Base-by-base conservation (phyloP, 495 filamentous ascomycete species). In the Xeromyces bisporus region DNA sequence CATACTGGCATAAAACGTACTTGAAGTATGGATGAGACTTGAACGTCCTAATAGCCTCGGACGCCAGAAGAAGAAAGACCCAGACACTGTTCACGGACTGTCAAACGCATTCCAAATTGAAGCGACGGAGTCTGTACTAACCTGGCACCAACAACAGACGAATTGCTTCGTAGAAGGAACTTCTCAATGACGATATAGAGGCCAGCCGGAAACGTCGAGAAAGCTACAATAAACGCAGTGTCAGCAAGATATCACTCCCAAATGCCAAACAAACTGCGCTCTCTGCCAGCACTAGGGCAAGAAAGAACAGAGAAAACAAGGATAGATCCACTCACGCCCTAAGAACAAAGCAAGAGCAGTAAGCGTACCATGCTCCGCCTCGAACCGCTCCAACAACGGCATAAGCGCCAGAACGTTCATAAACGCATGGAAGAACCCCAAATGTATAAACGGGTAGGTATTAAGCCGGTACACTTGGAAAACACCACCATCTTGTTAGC, bases 391-490 rank as follows among this genome's bases (percentile, higher is more conserved):
- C 39, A 96, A 47, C 28, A 97, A 58, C 10, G 89, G 89, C 7
- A 73, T 73, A 36, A 94, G 53, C 3, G 84, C 77, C 28, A 93
- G 11, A 25, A 78, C 46, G 53, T 94, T 93, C 42, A 94, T 48
- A 17, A 87, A 39, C 28, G 73, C 58, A 49, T 96, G 89, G 36
- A 91, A 61, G 53, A 87, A 67, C 38, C 75, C 73, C 18, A 65
- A 44, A 50, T 97, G 89, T 33, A 96, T 77, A 31, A 97, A 63
- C 2, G 87, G 85, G 50, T 80, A 97, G 7, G 85, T 91, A 45
- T 93, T 94, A 11, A 86, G 62, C 36, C 89, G 79, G 51, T 96
- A 82, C 67, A 92, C 87, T 93, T n/a, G n/a, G n/a, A n/a, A n/a
- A n/a, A n/a, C n/a, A n/a, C n/a, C n/a, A n/a, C n/a, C n/a, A n/a